Percentiles rank a stretch among this genome's conserved stretches.
Conservation (phyloP, 2,329 filamentous ascomycete species). For the Sordariomycetes sp. region DNA sequence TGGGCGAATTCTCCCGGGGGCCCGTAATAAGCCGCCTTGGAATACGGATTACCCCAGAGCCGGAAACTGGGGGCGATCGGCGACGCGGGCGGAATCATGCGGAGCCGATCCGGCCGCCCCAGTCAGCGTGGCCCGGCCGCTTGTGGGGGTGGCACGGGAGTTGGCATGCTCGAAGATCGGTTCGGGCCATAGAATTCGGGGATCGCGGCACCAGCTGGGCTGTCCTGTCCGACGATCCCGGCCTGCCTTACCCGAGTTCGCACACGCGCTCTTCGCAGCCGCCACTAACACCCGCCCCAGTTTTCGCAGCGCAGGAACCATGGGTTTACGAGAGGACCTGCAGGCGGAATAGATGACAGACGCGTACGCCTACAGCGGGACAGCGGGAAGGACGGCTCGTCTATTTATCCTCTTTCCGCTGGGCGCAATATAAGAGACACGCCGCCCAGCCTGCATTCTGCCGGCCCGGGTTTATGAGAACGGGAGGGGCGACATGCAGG, state of each 20-base stretch:
- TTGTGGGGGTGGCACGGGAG: background rate
- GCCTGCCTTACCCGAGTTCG: background rate
- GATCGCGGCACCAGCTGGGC: background rate
- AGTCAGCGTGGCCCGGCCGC: background rate
- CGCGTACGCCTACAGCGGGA: background rate
- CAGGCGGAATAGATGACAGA: background rate
- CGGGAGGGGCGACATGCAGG: background rate
- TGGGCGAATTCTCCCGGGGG: background rate
- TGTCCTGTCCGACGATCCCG: background rate
- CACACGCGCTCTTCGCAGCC: background rate
- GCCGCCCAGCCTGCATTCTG: background rate
- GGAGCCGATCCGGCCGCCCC: too few relatives aligned
- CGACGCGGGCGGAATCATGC: background rate
- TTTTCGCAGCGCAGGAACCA: background rate
- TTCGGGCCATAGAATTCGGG: background rate
- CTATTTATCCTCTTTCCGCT: background rate
- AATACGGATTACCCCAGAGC: too few relatives aligned
- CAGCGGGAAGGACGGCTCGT: background rate
- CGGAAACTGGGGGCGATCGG: background rate
- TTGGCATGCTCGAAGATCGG: background rate
- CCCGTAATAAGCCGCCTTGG: background rate
- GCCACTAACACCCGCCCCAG: background rate
- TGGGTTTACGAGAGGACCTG: background rate
- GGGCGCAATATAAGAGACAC: background rate
- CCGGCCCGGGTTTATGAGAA: background rate